These are phyloP conservation scores for Hermanozyma aechmeae DNA, from an alignment of 805 yeast genomes.

Conservation along the genomic window DNA sequence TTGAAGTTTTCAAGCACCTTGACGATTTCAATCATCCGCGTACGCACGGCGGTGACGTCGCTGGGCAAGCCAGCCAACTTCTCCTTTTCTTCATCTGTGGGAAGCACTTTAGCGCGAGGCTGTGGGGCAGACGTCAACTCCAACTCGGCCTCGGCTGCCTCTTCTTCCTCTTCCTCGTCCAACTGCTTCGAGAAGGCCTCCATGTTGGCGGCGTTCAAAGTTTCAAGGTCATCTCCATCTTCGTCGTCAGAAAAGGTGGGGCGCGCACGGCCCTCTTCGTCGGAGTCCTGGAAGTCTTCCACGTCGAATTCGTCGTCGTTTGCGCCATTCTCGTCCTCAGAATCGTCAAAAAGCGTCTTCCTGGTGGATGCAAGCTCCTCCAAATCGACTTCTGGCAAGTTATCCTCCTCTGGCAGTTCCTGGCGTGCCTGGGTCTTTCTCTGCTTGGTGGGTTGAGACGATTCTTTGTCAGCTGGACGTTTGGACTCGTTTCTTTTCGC, in stretches of 20 bases:
- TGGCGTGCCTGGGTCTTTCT: no score
- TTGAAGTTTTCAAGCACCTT: slow-evolving; percentile 89
- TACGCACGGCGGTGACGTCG: slow-evolving; percentile 75
- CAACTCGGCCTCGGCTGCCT: slow-evolving; percentile 37
- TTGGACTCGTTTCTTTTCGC: slow-evolving; percentile 11
- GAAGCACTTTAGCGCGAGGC: slow-evolving; percentile 72
- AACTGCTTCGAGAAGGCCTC: slow-evolving; percentile 63
- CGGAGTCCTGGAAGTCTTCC: slow-evolving; percentile 38
- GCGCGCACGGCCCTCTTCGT: slow-evolving; percentile 47
- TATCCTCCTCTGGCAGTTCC: slow-evolving; percentile 24
- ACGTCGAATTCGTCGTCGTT: slow-evolving; percentile 18
- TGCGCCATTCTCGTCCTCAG: slow-evolving; percentile 45
- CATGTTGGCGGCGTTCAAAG: slow-evolving; percentile 73
- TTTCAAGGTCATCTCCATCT: slow-evolving; percentile 46
- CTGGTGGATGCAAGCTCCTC: slow-evolving; percentile 63
- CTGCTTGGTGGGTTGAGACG: no score
- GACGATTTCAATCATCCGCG: slow-evolving; percentile 91
- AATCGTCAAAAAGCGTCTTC: slow-evolving; percentile 69
- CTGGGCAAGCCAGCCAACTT: slow-evolving; percentile 45
- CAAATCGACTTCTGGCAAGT: slow-evolving; percentile 54
- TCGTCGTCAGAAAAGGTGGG: slow-evolving; percentile 79
- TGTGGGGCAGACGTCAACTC: slow-evolving; percentile 47
- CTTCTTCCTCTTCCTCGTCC: slow-evolving; percentile 47
- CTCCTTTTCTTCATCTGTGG: slow-evolving; percentile 53
- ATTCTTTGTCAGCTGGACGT: slow-evolving; percentile 14